Percentiles rank a stretch among this genome's conserved stretches.
phyloP scores from a whole-genome alignment of 352 stramenopile species.

The Phytophthora idaei region DNA sequence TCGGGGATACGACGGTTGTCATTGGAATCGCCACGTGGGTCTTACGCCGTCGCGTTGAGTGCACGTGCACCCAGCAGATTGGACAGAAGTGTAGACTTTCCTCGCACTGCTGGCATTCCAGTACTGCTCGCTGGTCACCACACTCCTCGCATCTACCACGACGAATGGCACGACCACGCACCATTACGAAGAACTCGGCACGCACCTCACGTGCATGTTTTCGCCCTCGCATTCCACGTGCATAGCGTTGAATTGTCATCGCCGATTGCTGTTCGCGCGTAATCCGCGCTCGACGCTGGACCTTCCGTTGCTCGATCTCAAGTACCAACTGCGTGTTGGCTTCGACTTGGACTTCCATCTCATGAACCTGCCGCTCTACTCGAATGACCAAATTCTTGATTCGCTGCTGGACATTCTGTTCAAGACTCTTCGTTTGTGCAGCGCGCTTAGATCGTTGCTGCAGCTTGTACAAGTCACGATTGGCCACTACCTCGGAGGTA shows the following conservation, averaged over 20 bases:
- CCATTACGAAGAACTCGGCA: slow-evolving; percentile 73
- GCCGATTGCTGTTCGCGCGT: slow-evolving; percentile 48
- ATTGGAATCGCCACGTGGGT: slow-evolving; percentile 71
- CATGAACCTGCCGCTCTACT: slow-evolving; percentile 43
- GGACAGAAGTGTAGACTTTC: slow-evolving; percentile 76
- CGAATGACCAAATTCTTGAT: slow-evolving; percentile 23
- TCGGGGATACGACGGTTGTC: slow-evolving; percentile 21
- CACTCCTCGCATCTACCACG: slow-evolving; percentile 79
- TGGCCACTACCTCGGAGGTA: slow-evolving; percentile 56
- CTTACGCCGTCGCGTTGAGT: slow-evolving; percentile 61
- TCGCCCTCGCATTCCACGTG: slow-evolving; percentile 50
- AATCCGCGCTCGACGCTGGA: slow-evolving; percentile 39
- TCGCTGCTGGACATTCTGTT: slow-evolving; percentile 32
- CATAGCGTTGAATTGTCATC: slow-evolving; percentile 56
- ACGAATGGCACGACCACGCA: slow-evolving; percentile 68
- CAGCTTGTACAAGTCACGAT: slow-evolving; percentile 51
- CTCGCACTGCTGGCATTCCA: slow-evolving; percentile 71
- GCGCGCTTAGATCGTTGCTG: slow-evolving; percentile 27
- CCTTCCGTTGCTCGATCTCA: slow-evolving; percentile 30
- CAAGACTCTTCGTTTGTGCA: slow-evolving; percentile 16
- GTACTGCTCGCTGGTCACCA: slow-evolving; percentile 63
- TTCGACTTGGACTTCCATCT: slow-evolving; percentile 65
- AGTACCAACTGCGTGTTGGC: slow-evolving; percentile 62
- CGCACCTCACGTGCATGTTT: slow-evolving; percentile 46
- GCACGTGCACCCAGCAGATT: slow-evolving; percentile 76